These are phyloP conservation scores for Geranium rotundifolium DNA, from an alignment of 345 rosid species.

Conservation along the genomic window DNA sequence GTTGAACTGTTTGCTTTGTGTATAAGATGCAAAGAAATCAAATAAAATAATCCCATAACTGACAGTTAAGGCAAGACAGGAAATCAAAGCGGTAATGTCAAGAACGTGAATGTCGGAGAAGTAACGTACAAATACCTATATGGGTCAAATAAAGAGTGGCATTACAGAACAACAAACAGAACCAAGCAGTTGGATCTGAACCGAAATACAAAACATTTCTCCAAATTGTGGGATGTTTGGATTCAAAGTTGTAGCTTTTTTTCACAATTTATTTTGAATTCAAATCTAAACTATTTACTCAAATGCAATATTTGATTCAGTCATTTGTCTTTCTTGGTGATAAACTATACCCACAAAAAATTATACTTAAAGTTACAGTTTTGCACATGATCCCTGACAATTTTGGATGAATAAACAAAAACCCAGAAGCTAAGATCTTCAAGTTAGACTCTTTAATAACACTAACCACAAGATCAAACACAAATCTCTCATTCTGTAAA, in stretches of 20 bases:
- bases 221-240: neutral
- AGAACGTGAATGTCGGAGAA: neutral
- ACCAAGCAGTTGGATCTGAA: neutral
- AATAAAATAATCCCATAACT: neutral
- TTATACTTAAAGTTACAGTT: neutral
- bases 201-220: neutral
- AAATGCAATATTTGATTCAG: neutral
- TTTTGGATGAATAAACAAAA: neutral
- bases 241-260: neutral
- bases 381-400: neutral
- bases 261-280: neutral
- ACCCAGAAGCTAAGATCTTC: neutral
- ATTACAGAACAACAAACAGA: neutral
- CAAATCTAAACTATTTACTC: neutral
- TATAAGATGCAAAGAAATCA: neutral
- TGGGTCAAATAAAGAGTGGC: neutral
- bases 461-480: too few species aligned
- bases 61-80: too few species aligned
- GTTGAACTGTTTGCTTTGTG: neutral
- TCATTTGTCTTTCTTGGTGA: neutral
- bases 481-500: too few species aligned
- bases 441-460: too few species aligned
- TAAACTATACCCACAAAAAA: neutral
- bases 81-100: neutral
- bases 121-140: neutral